Evolutionary conservation across 192 early-diverging fungal species (phyloP), one percentile per base, ranked within the genome.

Genomic region (Paraglomus brasilianum): DNA sequence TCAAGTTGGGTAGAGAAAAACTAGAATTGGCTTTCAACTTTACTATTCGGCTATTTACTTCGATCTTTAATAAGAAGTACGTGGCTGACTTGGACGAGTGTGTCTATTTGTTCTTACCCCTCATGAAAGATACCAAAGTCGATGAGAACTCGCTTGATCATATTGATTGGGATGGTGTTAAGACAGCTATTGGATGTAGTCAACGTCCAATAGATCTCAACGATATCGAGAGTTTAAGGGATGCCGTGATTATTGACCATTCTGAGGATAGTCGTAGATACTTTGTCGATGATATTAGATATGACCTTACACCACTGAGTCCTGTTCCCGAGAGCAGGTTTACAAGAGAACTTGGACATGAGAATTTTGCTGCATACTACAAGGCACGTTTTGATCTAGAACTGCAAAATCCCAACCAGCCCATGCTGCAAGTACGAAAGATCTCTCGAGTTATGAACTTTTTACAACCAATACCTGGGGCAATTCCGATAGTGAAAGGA

Each of bases 71-170:
- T 22, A 76, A 75, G 60, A 75, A 72, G 5, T 82, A 85, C 57
- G 47, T 70, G 21, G 89, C 88, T 72, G 60, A 75, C 5, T 47
- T 80, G 24, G 75, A 78, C 13, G 74, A 81, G 36, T 70, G 86
- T 44, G 80, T 87, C 0, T 85, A 80, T 39, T 76, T 88, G 38
- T 24, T 92, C 24, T 85, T 77, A 1, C 90, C 90, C 1, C 49
- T 83, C 5, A 57, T 70, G 9, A 46, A 38, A 1, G 71, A 79
- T 13, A 52, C 67, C 50, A 72, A 74, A 0, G 65, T 72, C 10
- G 71, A 79, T 49, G 67, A 80, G 53, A 70, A 74, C 9, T 46
- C 78, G 36, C 73, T 76, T 10, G 41, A 67, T 43, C 56, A 46
- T 1, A 76, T 86, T 51, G 78, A 82, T 17, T 86, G 85, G 85